These are phyloP conservation scores for Botrytis cinerea DNA, from an alignment of 2,329 filamentous ascomycete species.

Conservation along the genomic window DNA sequence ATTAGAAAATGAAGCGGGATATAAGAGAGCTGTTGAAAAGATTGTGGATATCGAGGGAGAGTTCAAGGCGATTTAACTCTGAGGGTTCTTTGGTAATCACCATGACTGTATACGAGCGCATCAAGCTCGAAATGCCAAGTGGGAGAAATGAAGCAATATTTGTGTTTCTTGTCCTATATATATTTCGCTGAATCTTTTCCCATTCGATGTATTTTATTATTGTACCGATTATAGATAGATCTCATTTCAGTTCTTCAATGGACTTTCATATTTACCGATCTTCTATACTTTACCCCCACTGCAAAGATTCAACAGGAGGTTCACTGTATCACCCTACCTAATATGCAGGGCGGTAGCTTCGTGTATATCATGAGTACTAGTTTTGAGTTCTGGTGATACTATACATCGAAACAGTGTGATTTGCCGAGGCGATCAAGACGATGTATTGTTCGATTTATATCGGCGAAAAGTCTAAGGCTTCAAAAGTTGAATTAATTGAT, in stretches of 20 bases:
- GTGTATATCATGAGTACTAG: neutral
- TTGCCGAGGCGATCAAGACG: neutral
- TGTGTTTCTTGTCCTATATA: neutral
- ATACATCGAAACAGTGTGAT: neutral
- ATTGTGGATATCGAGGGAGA: conserved; percentile 38
- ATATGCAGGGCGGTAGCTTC: neutral
- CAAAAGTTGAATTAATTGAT: neutral
- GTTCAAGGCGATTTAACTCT: neutral
- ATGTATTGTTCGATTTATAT: neutral
- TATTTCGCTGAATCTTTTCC: neutral
- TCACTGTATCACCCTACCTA: neutral
- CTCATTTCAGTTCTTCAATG: neutral
- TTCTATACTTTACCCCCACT: neutral
- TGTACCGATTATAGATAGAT: neutral
- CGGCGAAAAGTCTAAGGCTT: neutral
- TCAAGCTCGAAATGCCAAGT: neutral
- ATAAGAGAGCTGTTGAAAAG: conserved; percentile 51
- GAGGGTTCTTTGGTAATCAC: neutral
- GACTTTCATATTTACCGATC: neutral
- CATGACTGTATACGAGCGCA: neutral
- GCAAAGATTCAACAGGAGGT: neutral
- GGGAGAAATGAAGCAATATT: neutral
- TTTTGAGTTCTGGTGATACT: neutral
- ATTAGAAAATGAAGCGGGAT: conserved; percentile 47
- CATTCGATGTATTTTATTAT: no score